These are phyloP conservation scores for Apophysomyces trapeziformis DNA, from an alignment of 371 early-diverging fungal genomes.

Conservation along the genomic window DNA sequence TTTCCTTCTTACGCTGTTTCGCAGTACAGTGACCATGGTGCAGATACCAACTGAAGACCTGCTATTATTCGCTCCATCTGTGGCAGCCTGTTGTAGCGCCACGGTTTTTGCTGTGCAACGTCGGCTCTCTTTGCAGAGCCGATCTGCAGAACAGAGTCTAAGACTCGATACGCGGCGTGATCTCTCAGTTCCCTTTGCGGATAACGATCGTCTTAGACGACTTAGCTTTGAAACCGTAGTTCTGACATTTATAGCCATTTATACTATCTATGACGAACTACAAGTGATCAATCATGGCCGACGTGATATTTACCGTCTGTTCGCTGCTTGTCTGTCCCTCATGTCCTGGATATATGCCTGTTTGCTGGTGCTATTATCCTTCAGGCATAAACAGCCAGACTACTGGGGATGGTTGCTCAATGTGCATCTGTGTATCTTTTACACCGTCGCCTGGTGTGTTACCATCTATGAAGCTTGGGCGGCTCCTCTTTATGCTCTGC, in stretches of 20 bases:
- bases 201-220: constrained; percentile 22
- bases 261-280: constrained; percentile 15
- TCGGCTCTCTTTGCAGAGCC: constrained; percentile 3
- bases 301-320: constrained; percentile 2
- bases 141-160: constrained; percentile 9
- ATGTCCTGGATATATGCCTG: constrained; percentile 37
- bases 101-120: constrained; percentile 23
- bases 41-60: constrained; percentile 14
- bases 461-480: constrained; percentile 21
- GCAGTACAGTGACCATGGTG: not conserved
- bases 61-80: constrained; percentile 14
- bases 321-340: constrained; percentile 19
- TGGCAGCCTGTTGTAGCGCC: constrained; percentile 19
- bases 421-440: constrained; percentile 42
- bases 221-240: constrained; percentile 16
- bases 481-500: constrained; percentile 12
- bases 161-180: constrained; percentile 23
- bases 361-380: constrained; percentile 26
- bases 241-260: constrained; percentile 14
- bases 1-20: not conserved
- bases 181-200: constrained; percentile 24
- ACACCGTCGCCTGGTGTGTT: constrained; percentile 19
- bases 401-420: constrained; percentile 46
- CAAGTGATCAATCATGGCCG: constrained; percentile 7
- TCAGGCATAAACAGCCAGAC: constrained; percentile 31